Evolutionary conservation across 83 land plant genomes (phyloP).

Genomic region (Diphasiastrum complanatum): DNA sequence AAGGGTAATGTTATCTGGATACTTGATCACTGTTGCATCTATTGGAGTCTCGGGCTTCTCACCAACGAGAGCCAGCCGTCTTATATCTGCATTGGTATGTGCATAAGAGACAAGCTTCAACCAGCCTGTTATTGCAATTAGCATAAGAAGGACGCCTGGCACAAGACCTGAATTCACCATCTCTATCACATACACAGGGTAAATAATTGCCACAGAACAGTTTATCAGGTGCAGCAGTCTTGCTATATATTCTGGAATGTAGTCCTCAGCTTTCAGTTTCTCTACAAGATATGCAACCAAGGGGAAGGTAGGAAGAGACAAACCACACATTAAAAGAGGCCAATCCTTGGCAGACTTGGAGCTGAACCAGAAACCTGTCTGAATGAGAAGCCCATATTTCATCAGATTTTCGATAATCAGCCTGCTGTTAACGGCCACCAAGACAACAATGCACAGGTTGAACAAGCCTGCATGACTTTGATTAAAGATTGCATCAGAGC

Average conservation of each 20-base stretch:
- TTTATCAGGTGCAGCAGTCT: conserved; percentile 45
- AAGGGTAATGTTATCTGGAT: conserved; percentile 41
- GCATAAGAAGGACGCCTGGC: conserved; percentile 69
- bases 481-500: conserved; percentile 4
- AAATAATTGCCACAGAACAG: conserved; percentile 42
- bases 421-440: conserved; percentile 10
- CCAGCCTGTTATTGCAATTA: conserved; percentile 73
- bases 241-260: conserved; percentile 47
- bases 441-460: conserved; percentile 7
- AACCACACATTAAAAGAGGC: conserved; percentile 96
- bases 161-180: conserved; percentile 76
- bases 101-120: conserved; percentile 88
- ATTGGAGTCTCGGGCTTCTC: conserved; percentile 42
- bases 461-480: conserved; percentile 4
- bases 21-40: conserved; percentile 29
- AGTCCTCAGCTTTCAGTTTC: conserved; percentile 41
- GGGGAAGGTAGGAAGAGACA: conserved; percentile 59
- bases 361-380: conserved; percentile 83
- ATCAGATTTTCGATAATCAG: conserved; percentile 16
- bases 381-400: conserved; percentile 86
- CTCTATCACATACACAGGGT: conserved; percentile 67
- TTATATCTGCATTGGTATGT: conserved; percentile 68
- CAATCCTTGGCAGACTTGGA: conserved; percentile 68
- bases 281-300: conserved; percentile 60
- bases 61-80: conserved; percentile 33